phyloP scores from a whole-genome alignment of 2,329 filamentous ascomycete species.

The Colletotrichum sansevieriae region DNA sequence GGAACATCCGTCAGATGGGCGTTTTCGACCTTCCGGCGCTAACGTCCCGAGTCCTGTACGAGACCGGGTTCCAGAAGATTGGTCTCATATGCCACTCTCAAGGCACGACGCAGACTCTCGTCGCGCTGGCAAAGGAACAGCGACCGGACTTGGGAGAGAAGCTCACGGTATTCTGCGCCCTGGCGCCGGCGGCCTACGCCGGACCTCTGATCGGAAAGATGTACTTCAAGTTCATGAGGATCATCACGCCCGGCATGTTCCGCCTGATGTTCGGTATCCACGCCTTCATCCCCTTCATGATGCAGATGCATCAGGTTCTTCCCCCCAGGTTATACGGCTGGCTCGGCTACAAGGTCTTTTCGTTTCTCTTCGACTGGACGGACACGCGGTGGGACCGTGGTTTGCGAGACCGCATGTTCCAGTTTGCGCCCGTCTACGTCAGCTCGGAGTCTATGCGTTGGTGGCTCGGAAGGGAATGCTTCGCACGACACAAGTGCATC shows the following conservation, averaged over 20 bases:
- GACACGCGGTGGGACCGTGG: conserved; percentile 87
- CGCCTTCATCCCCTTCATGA: conserved; percentile 94
- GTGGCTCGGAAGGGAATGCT: conserved; percentile 93
- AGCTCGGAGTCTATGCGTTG: conserved; percentile 92
- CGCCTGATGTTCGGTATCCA: conserved; percentile 90
- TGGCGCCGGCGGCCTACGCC: conserved; percentile 91
- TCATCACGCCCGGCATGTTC: conserved; percentile 82
- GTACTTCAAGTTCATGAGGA: conserved; percentile 92
- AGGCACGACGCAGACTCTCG: conserved; percentile 89
- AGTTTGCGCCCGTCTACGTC: conserved; percentile 92
- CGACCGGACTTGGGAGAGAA: conserved; percentile 85
- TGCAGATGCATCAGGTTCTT: conserved; percentile 80
- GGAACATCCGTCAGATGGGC: conserved; percentile 96
- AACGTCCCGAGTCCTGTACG: conserved; percentile 80
- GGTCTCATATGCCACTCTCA: conserved; percentile 90
- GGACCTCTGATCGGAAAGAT: conserved; percentile 87
- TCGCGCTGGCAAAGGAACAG: conserved; percentile 91
- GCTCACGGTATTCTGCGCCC: conserved; percentile 89
- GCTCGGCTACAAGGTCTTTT: conserved; percentile 90
- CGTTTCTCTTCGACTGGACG: conserved; percentile 89
- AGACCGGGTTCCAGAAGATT: conserved; percentile 87
- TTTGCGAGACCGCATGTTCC: conserved; percentile 85
- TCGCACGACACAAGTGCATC: conserved; percentile 84
- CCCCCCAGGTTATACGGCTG: conserved; percentile 79
- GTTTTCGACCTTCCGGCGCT: conserved; percentile 88